Evolutionary conservation across 2,329 filamentous ascomycete species (phyloP), one percentile per base, ranked within the genome.

Genomic region (Tolypocladium ovalisporum): DNA sequence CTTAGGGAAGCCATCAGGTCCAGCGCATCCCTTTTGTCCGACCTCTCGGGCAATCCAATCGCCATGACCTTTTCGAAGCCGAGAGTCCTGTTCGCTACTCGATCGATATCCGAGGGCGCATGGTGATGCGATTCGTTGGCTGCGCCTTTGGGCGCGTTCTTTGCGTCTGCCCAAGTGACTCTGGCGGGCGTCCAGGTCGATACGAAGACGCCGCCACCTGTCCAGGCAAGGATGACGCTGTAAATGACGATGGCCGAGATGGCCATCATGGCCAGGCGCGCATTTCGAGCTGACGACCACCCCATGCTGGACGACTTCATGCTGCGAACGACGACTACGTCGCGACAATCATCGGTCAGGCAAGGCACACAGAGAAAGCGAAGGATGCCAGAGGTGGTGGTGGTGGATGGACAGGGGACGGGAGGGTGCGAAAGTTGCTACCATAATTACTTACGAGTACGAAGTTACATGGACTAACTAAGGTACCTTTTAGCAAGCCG

Each of bases 51-150:
- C 1, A 81, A 71, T 37, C 77, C 80, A 53, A 83, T 72, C 10
- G 77, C 76, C 59, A 81, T 74, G 35, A 82, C 75, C 57, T 77
- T 73, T 42, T 78, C 68, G 59, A 83, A 82, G 6, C 63, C 63
- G 1, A 64, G 58, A 0, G 62, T 62, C 51, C 54, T 54, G 44
- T 64, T 64, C 7, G 56, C 37, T 19, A 59, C 57, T 19, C 60
- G 54, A 17, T 39, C 56, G 35, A 59, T 55, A 32, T 61, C 60
- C 3, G 53, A 29, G 2, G 22, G 24, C 19, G 19, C 34, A 17
- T 19, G 29, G 24, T 15, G 42, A 12, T 17, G 17, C 24, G 47
- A n/a, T 10, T 29, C 29, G n/a, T 47, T 8, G 15, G 24, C 42
- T 27, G 24, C 15, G 47, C 47, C 47, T n/a, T 32, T 13, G 19